Conservation (phyloP, 768 basidiomycete species). For the Auricularia sp. region DNA sequence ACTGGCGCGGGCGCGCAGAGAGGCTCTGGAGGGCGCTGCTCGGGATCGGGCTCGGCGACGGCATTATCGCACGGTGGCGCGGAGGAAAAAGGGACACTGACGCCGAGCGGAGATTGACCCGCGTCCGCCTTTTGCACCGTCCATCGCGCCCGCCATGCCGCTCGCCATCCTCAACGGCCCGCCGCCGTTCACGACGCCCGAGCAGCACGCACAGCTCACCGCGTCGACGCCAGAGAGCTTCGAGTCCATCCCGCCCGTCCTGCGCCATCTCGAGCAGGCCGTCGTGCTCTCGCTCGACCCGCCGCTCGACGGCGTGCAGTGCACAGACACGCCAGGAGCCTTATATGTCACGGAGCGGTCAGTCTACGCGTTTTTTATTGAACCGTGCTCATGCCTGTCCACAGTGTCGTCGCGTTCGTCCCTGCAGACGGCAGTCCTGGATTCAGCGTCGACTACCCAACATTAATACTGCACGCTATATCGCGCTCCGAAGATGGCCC, state of each 20-base stretch:
- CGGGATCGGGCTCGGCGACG: background rate
- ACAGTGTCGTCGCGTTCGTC: conserved; percentile 70
- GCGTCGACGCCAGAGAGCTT: conserved; percentile 82
- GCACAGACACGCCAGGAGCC: conserved; percentile 43
- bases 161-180: conserved; percentile 29
- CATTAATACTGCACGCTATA: conserved; percentile 88
- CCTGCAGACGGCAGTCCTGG: conserved; percentile 50
- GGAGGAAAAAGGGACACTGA: background rate
- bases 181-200: conserved; percentile 42
- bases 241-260: conserved; percentile 71
- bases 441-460: conserved; percentile 79
- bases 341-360: conserved; percentile 85
- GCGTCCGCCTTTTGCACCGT: background rate
- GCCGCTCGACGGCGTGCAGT: conserved; percentile 46
- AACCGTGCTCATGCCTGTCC: background rate
- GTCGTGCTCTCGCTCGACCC: conserved; percentile 67
- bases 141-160: conserved; percentile 4
- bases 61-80: background rate
- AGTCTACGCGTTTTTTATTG: conserved; percentile 9
- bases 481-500: conserved; percentile 59
- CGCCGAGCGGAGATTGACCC: background rate
- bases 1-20: background rate
- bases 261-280: conserved; percentile 63
- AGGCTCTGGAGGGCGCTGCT: background rate
- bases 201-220: conserved; percentile 58